Percentiles rank a stretch among this genome's conserved stretches.
These are phyloP conservation scores for Penicillium odoratum DNA, from an alignment of 495 filamentous ascomycete species.

Conservation along the genomic window DNA sequence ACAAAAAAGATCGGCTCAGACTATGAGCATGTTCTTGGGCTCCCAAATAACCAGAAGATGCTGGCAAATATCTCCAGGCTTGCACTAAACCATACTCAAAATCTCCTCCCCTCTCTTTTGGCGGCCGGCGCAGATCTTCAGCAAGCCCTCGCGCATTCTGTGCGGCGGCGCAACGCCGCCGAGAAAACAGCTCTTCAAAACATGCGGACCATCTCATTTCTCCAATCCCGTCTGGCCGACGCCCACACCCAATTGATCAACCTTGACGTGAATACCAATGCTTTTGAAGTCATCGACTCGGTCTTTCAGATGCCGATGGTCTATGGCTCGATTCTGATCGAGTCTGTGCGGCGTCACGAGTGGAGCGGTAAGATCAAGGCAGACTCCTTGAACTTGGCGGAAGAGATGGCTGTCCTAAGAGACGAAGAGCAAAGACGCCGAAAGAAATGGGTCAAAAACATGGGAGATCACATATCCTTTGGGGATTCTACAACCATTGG, in stretches of 20 bases:
- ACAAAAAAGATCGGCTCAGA: slow-evolving; percentile 85
- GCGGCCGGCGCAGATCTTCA: slow-evolving; percentile 75
- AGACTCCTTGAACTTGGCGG: slow-evolving; percentile 80
- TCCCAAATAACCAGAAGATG: slow-evolving; percentile 67
- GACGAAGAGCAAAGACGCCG: slow-evolving; percentile 89
- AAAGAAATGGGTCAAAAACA: slow-evolving; percentile 84
- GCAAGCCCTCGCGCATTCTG: slow-evolving; percentile 64
- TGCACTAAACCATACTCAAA: slow-evolving; percentile 81
- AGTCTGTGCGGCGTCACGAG: slow-evolving; percentile 81
- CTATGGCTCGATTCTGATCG: slow-evolving; percentile 85
- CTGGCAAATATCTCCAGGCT: slow-evolving; percentile 80
- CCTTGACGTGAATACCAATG: slow-evolving; percentile 67
- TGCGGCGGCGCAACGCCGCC: slow-evolving; percentile 60
- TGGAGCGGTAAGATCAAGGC: slow-evolving; percentile 86
- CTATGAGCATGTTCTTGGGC: slow-evolving; percentile 72
- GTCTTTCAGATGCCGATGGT: slow-evolving; percentile 79
- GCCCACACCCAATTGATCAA: slow-evolving; percentile 68
- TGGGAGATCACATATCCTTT: slow-evolving; percentile 60
- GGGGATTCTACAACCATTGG: slow-evolving; percentile 66
- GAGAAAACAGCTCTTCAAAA: slow-evolving; percentile 61
- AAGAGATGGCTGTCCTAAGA: slow-evolving; percentile 85
- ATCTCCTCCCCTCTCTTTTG: slow-evolving; percentile 77
- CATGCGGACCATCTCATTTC: slow-evolving; percentile 75
- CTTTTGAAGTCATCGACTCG: slow-evolving; percentile 72
- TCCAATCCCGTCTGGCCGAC: slow-evolving; percentile 70